Percentiles rank a stretch among this genome's conserved stretches.
Conservation (phyloP, 805 yeast species). For the Saturnispora quitensis region DNA sequence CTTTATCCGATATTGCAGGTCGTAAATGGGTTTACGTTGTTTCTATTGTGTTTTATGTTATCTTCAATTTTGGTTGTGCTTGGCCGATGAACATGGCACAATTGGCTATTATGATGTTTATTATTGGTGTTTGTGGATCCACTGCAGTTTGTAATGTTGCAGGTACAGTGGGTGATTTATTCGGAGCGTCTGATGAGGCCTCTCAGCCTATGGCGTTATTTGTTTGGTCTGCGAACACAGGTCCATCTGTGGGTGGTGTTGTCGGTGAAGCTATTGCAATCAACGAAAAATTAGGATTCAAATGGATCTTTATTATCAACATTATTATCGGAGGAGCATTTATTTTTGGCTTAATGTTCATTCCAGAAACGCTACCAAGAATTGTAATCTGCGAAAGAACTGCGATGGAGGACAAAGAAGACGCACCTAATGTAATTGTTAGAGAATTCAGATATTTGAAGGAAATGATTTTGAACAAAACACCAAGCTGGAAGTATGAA, state of each 20-base stretch:
- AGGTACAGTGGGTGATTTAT: conserved; percentile 30
- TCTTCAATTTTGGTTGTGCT: conserved; percentile 30
- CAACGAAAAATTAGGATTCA: conserved; percentile 22
- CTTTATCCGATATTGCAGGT: conserved; percentile 30
- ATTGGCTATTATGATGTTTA: conserved; percentile 27
- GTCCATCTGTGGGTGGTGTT: conserved; percentile 30
- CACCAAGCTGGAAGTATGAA: conserved; percentile 14
- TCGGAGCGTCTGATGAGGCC: conserved; percentile 28
- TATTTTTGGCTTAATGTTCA: conserved; percentile 16
- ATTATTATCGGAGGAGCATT: conserved; percentile 25
- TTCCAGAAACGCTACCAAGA: conserved; percentile 31
- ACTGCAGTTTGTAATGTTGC: conserved; percentile 29
- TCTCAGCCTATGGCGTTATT: conserved; percentile 30
- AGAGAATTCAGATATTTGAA: conserved; percentile 21
- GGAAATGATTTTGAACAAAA: conserved; percentile 13
- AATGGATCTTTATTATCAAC: conserved; percentile 29
- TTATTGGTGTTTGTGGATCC: conserved; percentile 27
- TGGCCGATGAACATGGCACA: conserved; percentile 27
- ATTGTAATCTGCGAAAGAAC: conserved; percentile 27
- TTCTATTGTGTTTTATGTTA: conserved; percentile 22
- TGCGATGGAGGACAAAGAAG: conserved; percentile 18
- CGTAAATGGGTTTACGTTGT: conserved; percentile 30
- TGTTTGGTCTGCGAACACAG: conserved; percentile 28
- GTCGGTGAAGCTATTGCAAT: conserved; percentile 30
- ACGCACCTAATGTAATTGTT: conserved; percentile 17